These are phyloP conservation scores for Aspergillus transmontanensis DNA, from an alignment of 2,329 filamentous ascomycete genomes.

Conservation along the genomic window DNA sequence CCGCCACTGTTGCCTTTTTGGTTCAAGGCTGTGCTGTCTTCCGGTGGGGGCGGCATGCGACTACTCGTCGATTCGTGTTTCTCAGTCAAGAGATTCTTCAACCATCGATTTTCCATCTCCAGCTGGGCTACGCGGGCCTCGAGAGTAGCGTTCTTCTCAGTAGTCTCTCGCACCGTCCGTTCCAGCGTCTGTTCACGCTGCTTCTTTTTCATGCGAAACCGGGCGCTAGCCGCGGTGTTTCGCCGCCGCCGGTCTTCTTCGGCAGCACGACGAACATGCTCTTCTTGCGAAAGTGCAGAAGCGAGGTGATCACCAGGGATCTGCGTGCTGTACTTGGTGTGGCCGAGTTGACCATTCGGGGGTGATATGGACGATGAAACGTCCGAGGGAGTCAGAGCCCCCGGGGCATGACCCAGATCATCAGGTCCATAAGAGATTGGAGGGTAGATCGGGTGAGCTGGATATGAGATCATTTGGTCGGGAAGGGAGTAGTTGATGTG, in stretches of 20 bases:
- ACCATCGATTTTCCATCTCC: slow-evolving; percentile 82
- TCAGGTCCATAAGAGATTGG: slow-evolving; percentile 40
- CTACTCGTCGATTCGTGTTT: slow-evolving; percentile 61
- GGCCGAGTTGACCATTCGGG: slow-evolving; percentile 42
- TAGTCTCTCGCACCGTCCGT: slow-evolving; percentile 78
- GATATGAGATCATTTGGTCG: slow-evolving; percentile 43
- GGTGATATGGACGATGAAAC: slow-evolving; percentile 46
- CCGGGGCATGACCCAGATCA: slow-evolving; percentile 38
- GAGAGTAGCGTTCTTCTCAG: slow-evolving; percentile 73
- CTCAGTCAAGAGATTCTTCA: slow-evolving; percentile 78
- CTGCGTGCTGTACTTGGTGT: slow-evolving; percentile 44
- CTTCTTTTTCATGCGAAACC: slow-evolving; percentile 96
- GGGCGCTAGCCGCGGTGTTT: slow-evolving; percentile 87
- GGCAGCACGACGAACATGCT: slow-evolving; percentile 70
- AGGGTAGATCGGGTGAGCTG: slow-evolving; percentile 41
- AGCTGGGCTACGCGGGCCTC: slow-evolving; percentile 74
- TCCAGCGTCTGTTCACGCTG: slow-evolving; percentile 85
- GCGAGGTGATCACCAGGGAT: slow-evolving; percentile 43
- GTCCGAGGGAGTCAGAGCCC: slow-evolving; percentile 43
- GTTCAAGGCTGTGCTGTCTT: slow-evolving; percentile 16
- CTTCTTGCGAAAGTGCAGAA: slow-evolving; percentile 63
- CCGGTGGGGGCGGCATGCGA: slow-evolving; percentile 28
- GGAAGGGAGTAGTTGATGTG: slow-evolving; percentile 41
- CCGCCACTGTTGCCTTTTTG: slow-evolving; percentile 23
- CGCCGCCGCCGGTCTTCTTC: slow-evolving; percentile 89